These are phyloP conservation scores for Elsinoe necatrix DNA, from an alignment of 2,329 filamentous ascomycete species.

Conservation along the genomic window DNA sequence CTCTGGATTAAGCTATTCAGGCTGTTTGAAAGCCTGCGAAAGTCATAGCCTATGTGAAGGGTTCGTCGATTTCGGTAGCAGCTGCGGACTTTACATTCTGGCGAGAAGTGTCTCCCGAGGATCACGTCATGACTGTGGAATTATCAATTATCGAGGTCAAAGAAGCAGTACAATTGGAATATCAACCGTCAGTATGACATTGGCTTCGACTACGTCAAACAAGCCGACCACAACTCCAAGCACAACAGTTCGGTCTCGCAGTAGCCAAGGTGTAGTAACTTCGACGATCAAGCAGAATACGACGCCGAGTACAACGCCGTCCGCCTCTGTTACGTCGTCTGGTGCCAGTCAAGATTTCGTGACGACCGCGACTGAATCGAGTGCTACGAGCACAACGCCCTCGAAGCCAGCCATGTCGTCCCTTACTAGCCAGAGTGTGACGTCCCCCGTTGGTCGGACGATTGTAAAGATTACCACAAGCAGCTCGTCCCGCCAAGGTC, in stretches of 20 bases:
- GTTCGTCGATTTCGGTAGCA: too few relatives aligned
- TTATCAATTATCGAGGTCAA: too few relatives aligned
- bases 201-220: neutral
- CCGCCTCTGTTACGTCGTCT: neutral
- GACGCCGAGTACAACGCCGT: neutral
- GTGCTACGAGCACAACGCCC: neutral
- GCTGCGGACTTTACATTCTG: too few relatives aligned
- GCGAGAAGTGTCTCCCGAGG: too few relatives aligned
- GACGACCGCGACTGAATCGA: neutral
- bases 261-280: too few relatives aligned
- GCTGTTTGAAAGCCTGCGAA: too few relatives aligned
- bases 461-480: neutral
- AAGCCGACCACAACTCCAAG: neutral
- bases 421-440: neutral
- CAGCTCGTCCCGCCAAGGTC: neutral
- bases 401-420: neutral
- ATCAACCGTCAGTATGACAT: neutral
- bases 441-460: neutral
- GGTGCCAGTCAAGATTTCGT: neutral
- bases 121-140: too few relatives aligned
- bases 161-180: too few relatives aligned
- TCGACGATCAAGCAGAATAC: neutral
- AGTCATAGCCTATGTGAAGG: too few relatives aligned
- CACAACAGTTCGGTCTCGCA: neutral
- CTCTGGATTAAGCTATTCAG: neutral